Evolutionary conservation across 2,329 filamentous ascomycete genomes (phyloP), one percentile per base, ranked within the genome.

Genomic region (Trichoderma cornu-damae): DNA sequence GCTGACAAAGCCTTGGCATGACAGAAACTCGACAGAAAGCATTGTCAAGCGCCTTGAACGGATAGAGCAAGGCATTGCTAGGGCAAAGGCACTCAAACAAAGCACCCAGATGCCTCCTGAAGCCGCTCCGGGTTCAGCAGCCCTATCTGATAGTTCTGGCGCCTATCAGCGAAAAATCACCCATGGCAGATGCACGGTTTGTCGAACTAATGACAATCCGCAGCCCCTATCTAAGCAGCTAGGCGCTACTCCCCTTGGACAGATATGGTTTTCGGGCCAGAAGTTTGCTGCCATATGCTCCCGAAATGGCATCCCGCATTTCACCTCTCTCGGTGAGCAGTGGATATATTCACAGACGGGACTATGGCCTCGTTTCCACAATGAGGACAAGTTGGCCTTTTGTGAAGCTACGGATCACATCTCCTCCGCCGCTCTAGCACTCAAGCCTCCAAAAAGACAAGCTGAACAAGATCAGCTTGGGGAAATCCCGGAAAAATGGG

Each of bases 301-400:
- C 6, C 70, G 74, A 47, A 77, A 75, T 12, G 77, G 79, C 6
- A 73, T 81, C 1, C 79, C 79, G 0, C 73, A 79, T 38, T 71
- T 82, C 38, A 77, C 79, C 0, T 65, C 69, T 0, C 70, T 76
- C 12, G 78, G 79, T 5, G 73, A 72, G 51, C 64, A 75, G 61
- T 81, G 77, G 77, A 75, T 82, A 32, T 68, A 72, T 28, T 68
- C 75, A 11, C 70, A 72, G 26, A 76, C 77, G 1, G 79, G 78
- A 4, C 60, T 58, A 26, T 62, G 53, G 61, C 63, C 55, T 8
- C 56, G 61, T 7, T 69, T 68, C 43, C 58, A 64, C 42, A 57
- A 56, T 9, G 35, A 48, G 22, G 35, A 40, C 18, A 22, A 44
- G 5, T 49, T 37, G 16, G 28, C 43, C 14, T 38, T 49, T 4